Conservation (phyloP, 2,329 filamentous ascomycete genomes). For the Venturia pyrina region DNA sequence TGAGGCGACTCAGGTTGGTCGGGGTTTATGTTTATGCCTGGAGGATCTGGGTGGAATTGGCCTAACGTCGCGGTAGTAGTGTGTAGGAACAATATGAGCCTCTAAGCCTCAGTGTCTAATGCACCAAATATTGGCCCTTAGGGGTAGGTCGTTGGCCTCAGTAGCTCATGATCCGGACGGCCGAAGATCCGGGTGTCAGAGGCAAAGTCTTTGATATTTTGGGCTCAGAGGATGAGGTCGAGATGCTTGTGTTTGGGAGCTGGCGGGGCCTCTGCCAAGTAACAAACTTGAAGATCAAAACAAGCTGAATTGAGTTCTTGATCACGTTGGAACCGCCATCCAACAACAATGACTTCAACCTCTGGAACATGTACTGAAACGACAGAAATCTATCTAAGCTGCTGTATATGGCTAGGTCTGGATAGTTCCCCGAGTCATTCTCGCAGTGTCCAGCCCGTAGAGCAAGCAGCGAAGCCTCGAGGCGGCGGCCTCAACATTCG, state of each 20-base stretch:
- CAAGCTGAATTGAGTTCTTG: not conserved
- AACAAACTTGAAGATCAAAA: not conserved
- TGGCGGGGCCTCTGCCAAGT: not conserved
- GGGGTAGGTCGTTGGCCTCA: not conserved
- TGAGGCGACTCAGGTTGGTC: not conserved
- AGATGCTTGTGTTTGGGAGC: not conserved
- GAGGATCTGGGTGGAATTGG: not conserved
- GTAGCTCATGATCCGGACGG: not conserved
- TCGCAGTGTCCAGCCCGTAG: not conserved
- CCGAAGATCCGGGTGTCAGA: not conserved
- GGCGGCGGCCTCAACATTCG: not conserved
- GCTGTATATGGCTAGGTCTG: not conserved
- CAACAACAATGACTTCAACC: not conserved
- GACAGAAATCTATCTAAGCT: not conserved
- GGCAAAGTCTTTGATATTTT: not conserved
- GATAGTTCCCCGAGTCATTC: not conserved
- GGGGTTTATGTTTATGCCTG: not conserved
- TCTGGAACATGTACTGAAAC: too few relatives aligned
- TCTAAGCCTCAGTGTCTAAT: slow-evolving; percentile 3
- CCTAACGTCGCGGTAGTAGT: not conserved
- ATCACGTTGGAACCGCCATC: not conserved
- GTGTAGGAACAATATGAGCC: not conserved
- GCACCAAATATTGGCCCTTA: slow-evolving; percentile 2
- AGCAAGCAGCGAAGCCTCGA: not conserved
- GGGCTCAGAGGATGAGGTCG: not conserved